Base-by-base conservation (phyloP, 768 basidiomycete species). In the Naganishia vaughanmartiniae region DNA sequence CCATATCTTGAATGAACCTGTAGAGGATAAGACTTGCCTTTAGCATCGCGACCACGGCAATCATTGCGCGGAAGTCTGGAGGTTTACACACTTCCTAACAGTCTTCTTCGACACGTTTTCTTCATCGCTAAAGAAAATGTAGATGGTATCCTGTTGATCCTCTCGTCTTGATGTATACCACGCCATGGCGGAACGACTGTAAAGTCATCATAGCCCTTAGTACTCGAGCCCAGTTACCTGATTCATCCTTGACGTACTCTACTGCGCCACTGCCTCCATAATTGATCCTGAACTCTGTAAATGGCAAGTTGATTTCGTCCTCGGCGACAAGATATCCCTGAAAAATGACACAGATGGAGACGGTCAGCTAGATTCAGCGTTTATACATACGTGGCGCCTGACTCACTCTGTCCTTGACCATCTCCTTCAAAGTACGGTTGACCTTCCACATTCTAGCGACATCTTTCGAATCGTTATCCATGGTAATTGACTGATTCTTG, bases 81-180 rank as follows among this genome's bases (percentile, higher is more conserved):
- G 12, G 36, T 10, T 15, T 30, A 85, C 89, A 67, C 80, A 96
- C 95, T 93, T 95, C 84, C 93, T 85, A 92, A 98, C 97, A 4
- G 93, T 92, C 82, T 96, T 95, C 54, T 98, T 93, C 70, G 93
- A 92, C 9, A 98, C 96, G 76, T 91, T 92, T 81, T 84, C 87
- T 82, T 98, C 96, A 55, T 94, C 93, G n/a, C 92, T 89, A 82
- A 95, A 99, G 81, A 91, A 97, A 24, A 98, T 84, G 76, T 91
- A 98, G 76, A 99, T 91, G 74, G 90, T 89, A 15, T 84, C 83
- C 70, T 84, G 83, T 19, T 87, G 87, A 74, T 89, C 88, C 17
- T 63, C 36, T 31, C 63, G 54, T 45, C 30, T 65, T 24, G 57
- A 56, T 14, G 93, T 92, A 81, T 89, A 92, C 84, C 97, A 98